phyloP scores from a whole-genome alignment of 2,329 filamentous ascomycete species.

The Calonectria hongkongensis region DNA sequence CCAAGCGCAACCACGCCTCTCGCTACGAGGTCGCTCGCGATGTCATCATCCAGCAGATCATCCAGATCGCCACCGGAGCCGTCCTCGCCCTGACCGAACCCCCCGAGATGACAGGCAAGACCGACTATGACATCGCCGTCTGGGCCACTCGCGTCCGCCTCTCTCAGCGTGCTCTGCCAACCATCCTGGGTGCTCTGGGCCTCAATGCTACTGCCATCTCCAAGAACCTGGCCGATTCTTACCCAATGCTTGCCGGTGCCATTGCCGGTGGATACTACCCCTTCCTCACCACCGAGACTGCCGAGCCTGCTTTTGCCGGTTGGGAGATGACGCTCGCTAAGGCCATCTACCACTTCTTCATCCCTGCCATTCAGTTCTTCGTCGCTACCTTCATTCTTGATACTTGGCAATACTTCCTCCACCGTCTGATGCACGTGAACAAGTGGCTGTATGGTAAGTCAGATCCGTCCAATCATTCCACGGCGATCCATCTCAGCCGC shows the following conservation, averaged over 20 bases:
- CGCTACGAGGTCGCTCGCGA: conserved; percentile 91
- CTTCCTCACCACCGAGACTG: conserved; percentile 76
- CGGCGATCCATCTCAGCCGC: background rate
- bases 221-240: conserved; percentile 81
- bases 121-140: conserved; percentile 90
- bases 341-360: conserved; percentile 84
- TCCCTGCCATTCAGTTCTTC: conserved; percentile 86
- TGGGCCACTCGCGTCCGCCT: conserved; percentile 91
- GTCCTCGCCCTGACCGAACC: conserved; percentile 83
- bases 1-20: conserved; percentile 89
- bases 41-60: conserved; percentile 92
- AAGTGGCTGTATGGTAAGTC: conserved; percentile 95
- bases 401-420: conserved; percentile 98
- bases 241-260: conserved; percentile 84
- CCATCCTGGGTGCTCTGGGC: conserved; percentile 81
- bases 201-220: conserved; percentile 85
- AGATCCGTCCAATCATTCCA: background rate
- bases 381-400: conserved; percentile 87
- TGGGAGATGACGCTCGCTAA: conserved; percentile 89
- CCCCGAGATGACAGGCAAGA: conserved; percentile 83
- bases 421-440: conserved; percentile 97
- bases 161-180: conserved; percentile 85
- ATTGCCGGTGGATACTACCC: conserved; percentile 90
- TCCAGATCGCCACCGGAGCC: conserved; percentile 85
- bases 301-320: conserved; percentile 83